These are phyloP conservation scores for Fraxinus excelsior DNA, from an alignment of 257 asterid species.

Conservation along the genomic window DNA sequence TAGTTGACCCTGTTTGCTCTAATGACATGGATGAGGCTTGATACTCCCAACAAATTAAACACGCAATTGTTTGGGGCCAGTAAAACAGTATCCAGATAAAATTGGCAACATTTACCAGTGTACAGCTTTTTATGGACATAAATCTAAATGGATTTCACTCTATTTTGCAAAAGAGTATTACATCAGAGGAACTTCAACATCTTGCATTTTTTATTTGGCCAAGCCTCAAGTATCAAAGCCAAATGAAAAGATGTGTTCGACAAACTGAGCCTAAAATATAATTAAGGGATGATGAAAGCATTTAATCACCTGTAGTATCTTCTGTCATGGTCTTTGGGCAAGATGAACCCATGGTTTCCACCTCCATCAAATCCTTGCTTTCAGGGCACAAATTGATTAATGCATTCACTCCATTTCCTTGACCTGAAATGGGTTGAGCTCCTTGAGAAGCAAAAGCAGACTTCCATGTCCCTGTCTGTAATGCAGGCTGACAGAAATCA, in stretches of 20 bases:
- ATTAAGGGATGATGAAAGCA: background rate
- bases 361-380: slow-evolving; percentile 62
- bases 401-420: slow-evolving; percentile 34
- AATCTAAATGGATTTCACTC: background rate
- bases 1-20: background rate
- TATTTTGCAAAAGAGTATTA: background rate
- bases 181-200: background rate
- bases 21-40: background rate
- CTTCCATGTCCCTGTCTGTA: slow-evolving; percentile 44
- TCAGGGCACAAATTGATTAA: slow-evolving; percentile 55
- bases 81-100: background rate
- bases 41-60: background rate
- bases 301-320: slow-evolving; percentile 62
- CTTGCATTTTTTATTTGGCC: background rate
- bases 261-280: background rate
- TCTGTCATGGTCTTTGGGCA: slow-evolving; percentile 58
- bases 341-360: slow-evolving; percentile 37
- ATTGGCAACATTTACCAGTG: background rate
- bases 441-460: slow-evolving; percentile 47
- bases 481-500: slow-evolving; percentile 66
- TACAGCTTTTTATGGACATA: background rate
- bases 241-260: background rate
- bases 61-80: background rate
- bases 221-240: background rate
- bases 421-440: slow-evolving; percentile 36